phyloP scores from a whole-genome alignment of 768 basidiomycete genomes.

The Cystofilobasidium bisporidii region DNA sequence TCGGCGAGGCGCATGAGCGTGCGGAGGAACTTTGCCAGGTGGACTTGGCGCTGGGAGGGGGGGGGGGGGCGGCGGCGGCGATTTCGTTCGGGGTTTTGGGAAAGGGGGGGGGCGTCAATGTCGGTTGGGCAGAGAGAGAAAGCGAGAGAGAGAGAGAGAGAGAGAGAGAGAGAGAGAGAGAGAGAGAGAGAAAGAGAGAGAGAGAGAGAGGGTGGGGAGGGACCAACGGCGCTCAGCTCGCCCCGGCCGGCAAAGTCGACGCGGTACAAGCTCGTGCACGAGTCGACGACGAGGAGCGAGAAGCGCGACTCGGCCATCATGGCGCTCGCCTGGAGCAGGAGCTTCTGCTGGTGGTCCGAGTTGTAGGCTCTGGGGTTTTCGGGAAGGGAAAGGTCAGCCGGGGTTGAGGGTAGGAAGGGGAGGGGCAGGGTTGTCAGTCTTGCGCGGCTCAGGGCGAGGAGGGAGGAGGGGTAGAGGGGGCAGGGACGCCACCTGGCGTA shows the following conservation, averaged over 20 bases:
- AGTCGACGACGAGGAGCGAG: constrained; percentile 91
- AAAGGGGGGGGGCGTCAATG: too few species aligned
- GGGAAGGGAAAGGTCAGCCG: too few species aligned
- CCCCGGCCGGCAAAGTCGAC: constrained; percentile 94
- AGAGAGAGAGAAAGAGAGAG: background rate
- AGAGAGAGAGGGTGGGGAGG: background rate
- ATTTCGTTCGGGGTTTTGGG: too few species aligned
- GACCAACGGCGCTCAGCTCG: constrained; percentile 62
- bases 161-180: too few species aligned
- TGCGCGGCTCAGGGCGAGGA: too few species aligned
- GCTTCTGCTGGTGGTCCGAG: constrained; percentile 86
- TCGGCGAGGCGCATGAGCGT: constrained; percentile 89
- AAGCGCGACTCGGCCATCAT: constrained; percentile 99
- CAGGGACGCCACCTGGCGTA: constrained; percentile 67
- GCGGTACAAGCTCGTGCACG: constrained; percentile 87
- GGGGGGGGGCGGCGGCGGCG: too few species aligned
- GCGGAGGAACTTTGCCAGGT: constrained; percentile 88
- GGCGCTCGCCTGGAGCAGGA: constrained; percentile 87
- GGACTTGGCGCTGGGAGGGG: constrained; percentile 58
- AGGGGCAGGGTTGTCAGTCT: too few species aligned
- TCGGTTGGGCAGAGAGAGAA: too few species aligned
- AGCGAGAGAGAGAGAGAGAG: too few species aligned
- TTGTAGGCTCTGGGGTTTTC: constrained; percentile 87
- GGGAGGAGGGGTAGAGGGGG: too few species aligned
- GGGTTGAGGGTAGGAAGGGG: background rate